Conservation (phyloP, 2,329 filamentous ascomycete species). For the Trichoderma arundinaceum region DNA sequence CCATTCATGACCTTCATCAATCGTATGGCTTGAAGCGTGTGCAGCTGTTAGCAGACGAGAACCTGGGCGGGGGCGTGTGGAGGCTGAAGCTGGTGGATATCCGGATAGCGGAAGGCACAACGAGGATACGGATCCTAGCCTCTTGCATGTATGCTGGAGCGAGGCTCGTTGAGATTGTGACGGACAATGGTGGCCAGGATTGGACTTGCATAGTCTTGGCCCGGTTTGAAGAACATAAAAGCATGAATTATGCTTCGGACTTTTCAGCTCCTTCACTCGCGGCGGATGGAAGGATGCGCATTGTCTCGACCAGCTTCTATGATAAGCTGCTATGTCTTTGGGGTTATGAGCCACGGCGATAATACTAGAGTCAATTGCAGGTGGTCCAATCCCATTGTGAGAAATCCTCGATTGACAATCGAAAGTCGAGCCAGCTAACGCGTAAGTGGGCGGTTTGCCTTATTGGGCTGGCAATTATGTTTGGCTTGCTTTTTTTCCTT, state of each 20-base stretch:
- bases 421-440: background rate
- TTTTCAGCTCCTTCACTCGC: conserved; percentile 42
- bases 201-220: conserved; percentile 71
- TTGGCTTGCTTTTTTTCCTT: background rate
- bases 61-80: conserved; percentile 87
- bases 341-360: conserved; percentile 45
- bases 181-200: conserved; percentile 43
- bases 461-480: background rate
- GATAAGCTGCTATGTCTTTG: conserved; percentile 74
- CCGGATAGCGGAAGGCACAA: conserved; percentile 37
- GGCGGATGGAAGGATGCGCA: conserved; percentile 41
- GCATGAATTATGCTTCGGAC: conserved; percentile 94
- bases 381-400: background rate
- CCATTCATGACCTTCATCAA: conserved; percentile 50
- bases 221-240: conserved; percentile 82
- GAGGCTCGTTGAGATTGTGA: conserved; percentile 62
- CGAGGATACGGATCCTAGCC: conserved; percentile 65
- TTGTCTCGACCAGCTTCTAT: conserved; percentile 79
- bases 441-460: conserved; percentile 5
- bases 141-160: conserved; percentile 94
- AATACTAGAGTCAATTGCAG: conserved; percentile 8
- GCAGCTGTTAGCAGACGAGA: conserved; percentile 64
- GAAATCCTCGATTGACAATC: background rate
- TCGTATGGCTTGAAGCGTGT: conserved; percentile 51
- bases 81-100: conserved; percentile 68